Base-by-base conservation (phyloP, 2,329 filamentous ascomycete species). In the Talaromyces sp. region DNA sequence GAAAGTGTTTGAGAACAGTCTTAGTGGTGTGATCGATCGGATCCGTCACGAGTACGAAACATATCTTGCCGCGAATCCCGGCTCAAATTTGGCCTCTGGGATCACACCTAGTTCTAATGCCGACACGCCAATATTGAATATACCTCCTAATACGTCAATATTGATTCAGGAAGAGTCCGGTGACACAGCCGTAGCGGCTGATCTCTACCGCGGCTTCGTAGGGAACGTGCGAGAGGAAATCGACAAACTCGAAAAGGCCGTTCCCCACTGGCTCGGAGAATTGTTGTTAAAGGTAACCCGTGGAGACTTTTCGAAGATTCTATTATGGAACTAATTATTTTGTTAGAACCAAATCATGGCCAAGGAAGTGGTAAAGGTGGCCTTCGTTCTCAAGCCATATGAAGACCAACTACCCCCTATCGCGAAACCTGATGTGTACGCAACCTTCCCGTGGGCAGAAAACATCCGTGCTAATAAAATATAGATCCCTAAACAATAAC, bases 331-430 rank as follows among this genome's bases (percentile, higher is more conserved):
- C 67, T 62, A 59, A 52, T 61, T 62, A 6, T 44, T 27, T 49
- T 67, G 53, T 62, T 56, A 92, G 81, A 97, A 97, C 72, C 84
- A 86, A 72, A 85, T 91, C 9, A 91, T 92, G 0, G 77, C 83
- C 62, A 98, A 98, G 78, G 95, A 98, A n/a, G 88, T 93, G 1
- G 86, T 93, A 67, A 99, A 99, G 81, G 88, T 98, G n/a, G 93
- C 91, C 3, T 99, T 99, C 71, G 85, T 96, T 17, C 81, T 99
- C 27, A 86, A 95, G 67, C 93, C 95, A 0, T 92, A 85, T 78
- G 83, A 90, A 68, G 88, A 91, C 66, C 78, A 83, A 28, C 79
- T 98, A 58, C 92, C 92, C 0, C 84, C 83, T 59, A 89, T 97
- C 56, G 85, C 89, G 33, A 85, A 87, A 27, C 77, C 86, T 4